These are phyloP conservation scores for Syzygium aromaticum DNA, from an alignment of 345 rosid species.

Conservation along the genomic window DNA sequence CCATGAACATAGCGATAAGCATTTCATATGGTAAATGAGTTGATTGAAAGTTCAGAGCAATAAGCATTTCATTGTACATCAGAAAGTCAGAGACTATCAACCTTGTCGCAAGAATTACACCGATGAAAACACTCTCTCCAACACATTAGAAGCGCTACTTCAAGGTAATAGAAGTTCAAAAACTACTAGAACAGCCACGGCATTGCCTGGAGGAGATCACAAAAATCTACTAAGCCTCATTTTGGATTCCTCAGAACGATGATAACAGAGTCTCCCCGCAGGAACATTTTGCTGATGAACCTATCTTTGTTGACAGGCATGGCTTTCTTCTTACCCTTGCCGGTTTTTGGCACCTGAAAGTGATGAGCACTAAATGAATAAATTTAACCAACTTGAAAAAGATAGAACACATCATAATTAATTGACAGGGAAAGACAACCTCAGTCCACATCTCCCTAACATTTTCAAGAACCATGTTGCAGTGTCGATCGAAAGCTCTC, in stretches of 20 bases:
- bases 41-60: neutral
- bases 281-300: slow-evolving; percentile 97
- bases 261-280: slow-evolving; percentile 96
- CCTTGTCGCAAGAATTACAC: neutral
- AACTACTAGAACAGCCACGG: neutral
- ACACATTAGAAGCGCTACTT: neutral
- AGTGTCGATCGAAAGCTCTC: slow-evolving; percentile 92
- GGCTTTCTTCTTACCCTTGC: slow-evolving; percentile 98
- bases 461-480: slow-evolving; percentile 99
- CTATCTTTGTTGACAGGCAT: slow-evolving; percentile 89
- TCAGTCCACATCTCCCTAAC: slow-evolving; percentile 99
- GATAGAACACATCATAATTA: neutral
- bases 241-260: slow-evolving; percentile 96
- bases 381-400: neutral
- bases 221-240: slow-evolving; percentile 13
- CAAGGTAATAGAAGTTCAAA: neutral
- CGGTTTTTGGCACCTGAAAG: slow-evolving; percentile 77
- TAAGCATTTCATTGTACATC: neutral
- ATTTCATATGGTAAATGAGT: neutral
- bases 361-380: neutral
- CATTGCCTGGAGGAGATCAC: neutral
- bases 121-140: neutral
- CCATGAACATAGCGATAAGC: neutral
- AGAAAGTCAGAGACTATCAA: neutral
- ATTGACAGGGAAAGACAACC: slow-evolving; percentile 28